Evolutionary conservation across 1,284 basidiomycete species (phyloP).

Genomic region (Anthracocystis walkeri): DNA sequence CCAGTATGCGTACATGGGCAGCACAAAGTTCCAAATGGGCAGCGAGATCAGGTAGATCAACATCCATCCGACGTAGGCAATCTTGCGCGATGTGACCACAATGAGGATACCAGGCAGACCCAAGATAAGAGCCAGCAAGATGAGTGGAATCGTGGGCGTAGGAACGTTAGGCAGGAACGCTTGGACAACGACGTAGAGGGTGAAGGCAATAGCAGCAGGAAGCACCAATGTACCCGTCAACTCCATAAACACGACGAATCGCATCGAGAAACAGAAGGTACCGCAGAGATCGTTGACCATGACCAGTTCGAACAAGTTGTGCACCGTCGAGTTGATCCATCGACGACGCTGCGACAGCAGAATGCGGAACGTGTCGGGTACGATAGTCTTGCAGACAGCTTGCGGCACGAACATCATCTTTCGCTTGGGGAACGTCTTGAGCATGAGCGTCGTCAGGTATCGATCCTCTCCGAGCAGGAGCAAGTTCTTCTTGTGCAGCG

Average conservation of each 20-base stretch:
- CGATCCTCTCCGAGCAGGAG: conserved; percentile 72
- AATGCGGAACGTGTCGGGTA: conserved; percentile 72
- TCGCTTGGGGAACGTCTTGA: conserved; percentile 72
- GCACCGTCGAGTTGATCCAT: conserved; percentile 73
- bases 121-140: conserved; percentile 70
- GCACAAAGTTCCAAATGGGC: conserved; percentile 71
- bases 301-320: conserved; percentile 72
- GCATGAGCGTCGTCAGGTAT: conserved; percentile 72
- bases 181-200: conserved; percentile 68
- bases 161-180: conserved; percentile 61
- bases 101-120: conserved; percentile 72
- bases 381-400: conserved; percentile 72
- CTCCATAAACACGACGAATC: conserved; percentile 71
- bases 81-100: conserved; percentile 70
- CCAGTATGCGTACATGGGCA: conserved; percentile 69
- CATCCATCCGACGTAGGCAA: conserved; percentile 72
- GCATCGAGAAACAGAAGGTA: conserved; percentile 72
- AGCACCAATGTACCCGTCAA: conserved; percentile 71
- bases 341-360: conserved; percentile 71
- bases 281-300: conserved; percentile 72
- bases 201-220: conserved; percentile 72
- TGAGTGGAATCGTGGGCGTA: conserved; percentile 62
- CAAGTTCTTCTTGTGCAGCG: conserved; percentile 72
- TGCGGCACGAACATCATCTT: conserved; percentile 72
- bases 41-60: conserved; percentile 71